Percentiles rank a stretch among this genome's conserved stretches.
Conservation (phyloP, 2,329 filamentous ascomycete genomes). For the Botryotinia calthae region DNA sequence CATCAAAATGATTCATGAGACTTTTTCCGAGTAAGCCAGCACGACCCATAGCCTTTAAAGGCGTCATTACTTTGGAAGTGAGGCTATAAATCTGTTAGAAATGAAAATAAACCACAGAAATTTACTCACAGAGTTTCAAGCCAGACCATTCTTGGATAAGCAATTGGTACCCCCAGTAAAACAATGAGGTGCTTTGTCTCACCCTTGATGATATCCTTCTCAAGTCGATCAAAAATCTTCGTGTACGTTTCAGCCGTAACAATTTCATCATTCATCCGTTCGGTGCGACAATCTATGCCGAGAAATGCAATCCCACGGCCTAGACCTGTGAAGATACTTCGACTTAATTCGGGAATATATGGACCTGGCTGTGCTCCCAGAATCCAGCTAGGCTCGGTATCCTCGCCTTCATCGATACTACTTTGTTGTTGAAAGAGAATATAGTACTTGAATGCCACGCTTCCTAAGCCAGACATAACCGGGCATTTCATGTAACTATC, state of each 20-base stretch:
- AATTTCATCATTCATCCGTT: slow-evolving; percentile 80
- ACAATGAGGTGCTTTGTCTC: slow-evolving; percentile 89
- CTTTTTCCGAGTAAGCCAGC: slow-evolving; percentile 73
- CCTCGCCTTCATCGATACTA: slow-evolving; percentile 73
- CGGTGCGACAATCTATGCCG: slow-evolving; percentile 87
- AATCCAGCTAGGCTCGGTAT: slow-evolving; percentile 87
- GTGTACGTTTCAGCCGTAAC: slow-evolving; percentile 80
- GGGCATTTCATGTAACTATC: slow-evolving; percentile 87
- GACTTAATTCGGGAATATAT: slow-evolving; percentile 83
- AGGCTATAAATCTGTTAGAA: slow-evolving; percentile 51
- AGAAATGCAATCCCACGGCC: slow-evolving; percentile 78
- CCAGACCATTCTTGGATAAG: slow-evolving; percentile 75
- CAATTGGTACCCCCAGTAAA: slow-evolving; percentile 78
- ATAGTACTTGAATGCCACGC: slow-evolving; percentile 96
- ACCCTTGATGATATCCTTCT: slow-evolving; percentile 76
- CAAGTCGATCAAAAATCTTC: slow-evolving; percentile 79
- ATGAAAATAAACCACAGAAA: neutral
- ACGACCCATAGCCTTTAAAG: slow-evolving; percentile 83
- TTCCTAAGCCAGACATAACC: slow-evolving; percentile 85
- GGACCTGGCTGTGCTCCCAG: slow-evolving; percentile 77
- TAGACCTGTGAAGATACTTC: slow-evolving; percentile 81
- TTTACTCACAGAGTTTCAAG: slow-evolving; percentile 63
- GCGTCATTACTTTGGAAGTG: slow-evolving; percentile 82
- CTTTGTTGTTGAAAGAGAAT: slow-evolving; percentile 98
- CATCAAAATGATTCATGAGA: slow-evolving; percentile 85